Conservation (phyloP, 306 rosid genomes). For the Fragaria ananassa region DNA sequence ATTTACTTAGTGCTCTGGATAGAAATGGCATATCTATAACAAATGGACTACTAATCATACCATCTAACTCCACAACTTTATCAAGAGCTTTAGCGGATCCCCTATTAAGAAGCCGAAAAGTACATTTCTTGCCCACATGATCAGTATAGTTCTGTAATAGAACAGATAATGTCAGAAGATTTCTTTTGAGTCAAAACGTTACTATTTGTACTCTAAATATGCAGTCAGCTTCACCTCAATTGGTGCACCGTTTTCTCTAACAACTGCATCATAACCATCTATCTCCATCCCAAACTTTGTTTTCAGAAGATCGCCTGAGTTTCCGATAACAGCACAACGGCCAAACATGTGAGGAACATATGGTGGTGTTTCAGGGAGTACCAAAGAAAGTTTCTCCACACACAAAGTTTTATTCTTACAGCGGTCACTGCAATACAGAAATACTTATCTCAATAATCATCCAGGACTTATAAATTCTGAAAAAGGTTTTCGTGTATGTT, state of each 20-base stretch:
- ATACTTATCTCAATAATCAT: conserved; percentile 10
- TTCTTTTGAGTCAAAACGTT: conserved; percentile 11
- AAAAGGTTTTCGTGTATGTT: conserved; percentile 19
- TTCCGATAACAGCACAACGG: conserved; percentile 96
- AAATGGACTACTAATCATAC: conserved; percentile 37
- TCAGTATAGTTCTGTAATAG: conserved; percentile 70
- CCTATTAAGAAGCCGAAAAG: conserved; percentile 92
- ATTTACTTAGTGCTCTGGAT: conserved; percentile 28
- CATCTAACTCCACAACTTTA: conserved; percentile 90
- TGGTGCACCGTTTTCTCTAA: conserved; percentile 99
- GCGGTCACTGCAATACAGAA: conserved; percentile 59
- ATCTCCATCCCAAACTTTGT: conserved; percentile 91
- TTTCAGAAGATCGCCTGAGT: conserved; percentile 92
- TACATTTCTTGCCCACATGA: conserved; percentile 78
- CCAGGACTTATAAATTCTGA: not conserved
- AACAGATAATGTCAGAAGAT: conserved; percentile 18
- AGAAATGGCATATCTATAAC: conserved; percentile 12
- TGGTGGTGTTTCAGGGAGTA: conserved; percentile 86
- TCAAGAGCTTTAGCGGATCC: conserved; percentile 98
- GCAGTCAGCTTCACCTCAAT: conserved; percentile 49
- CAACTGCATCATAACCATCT: conserved; percentile 73
- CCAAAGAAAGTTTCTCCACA: conserved; percentile 82
- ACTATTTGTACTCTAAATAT: conserved; percentile 8
- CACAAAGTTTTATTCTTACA: conserved; percentile 77
- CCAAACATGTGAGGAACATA: conserved; percentile 81